These are phyloP conservation scores for Aureobasidium sp. DNA, from an alignment of 2,329 filamentous ascomycete genomes.

Conservation along the genomic window DNA sequence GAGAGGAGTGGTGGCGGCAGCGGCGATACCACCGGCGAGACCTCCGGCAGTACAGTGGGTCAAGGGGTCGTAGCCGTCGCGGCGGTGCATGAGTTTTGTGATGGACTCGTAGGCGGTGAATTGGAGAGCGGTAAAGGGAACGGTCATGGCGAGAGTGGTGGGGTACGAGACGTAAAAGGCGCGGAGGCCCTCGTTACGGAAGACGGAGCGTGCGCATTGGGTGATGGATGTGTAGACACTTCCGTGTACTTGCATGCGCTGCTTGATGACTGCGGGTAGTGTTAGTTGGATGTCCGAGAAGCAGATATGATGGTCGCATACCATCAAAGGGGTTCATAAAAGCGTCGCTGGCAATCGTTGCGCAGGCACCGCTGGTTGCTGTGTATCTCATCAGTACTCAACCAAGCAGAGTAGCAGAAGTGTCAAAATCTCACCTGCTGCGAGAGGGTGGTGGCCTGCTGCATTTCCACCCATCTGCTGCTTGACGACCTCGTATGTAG, in stretches of 20 bases:
- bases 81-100: constrained; percentile 80
- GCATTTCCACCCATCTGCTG: constrained; percentile 91
- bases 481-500: constrained; percentile 95
- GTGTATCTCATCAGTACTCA: constrained; percentile 17
- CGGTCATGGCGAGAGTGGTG: constrained; percentile 96
- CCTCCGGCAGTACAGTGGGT: constrained; percentile 92
- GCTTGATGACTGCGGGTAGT: constrained; percentile 77
- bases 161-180: constrained; percentile 99
- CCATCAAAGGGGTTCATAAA: constrained; percentile 99
- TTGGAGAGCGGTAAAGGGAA: constrained; percentile 93
- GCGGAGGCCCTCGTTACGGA: constrained; percentile 75
- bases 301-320: constrained; percentile 39
- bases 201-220: constrained; percentile 83
- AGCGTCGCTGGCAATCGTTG: constrained; percentile 94
- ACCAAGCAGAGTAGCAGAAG: neutral
- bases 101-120: constrained; percentile 97
- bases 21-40: constrained; percentile 85
- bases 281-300: neutral
- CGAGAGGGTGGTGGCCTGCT: constrained; percentile 83
- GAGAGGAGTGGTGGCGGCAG: constrained; percentile 88
- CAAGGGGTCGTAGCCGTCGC: constrained; percentile 77
- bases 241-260: constrained; percentile 97
- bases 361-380: constrained; percentile 90
- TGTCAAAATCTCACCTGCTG: constrained; percentile 60
- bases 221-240: constrained; percentile 83